Evolutionary conservation across 768 basidiomycete genomes (phyloP), one percentile per base, ranked within the genome.

Genomic region (Saitozyma sp.): DNA sequence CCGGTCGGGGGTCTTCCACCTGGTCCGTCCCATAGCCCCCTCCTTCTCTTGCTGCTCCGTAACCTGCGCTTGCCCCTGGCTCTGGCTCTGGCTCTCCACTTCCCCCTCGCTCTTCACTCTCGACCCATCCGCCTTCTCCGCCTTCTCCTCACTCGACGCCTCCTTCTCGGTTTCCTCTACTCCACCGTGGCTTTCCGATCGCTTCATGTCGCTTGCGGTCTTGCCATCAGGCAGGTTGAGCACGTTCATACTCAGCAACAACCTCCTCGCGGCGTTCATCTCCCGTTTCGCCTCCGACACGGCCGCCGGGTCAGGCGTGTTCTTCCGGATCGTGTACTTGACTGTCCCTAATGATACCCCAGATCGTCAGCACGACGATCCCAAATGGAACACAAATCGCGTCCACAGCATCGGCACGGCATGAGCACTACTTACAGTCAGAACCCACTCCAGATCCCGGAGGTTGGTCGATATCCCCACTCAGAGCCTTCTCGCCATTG

Each of bases 311-410:
- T 65, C 45, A 8, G 55, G 59, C 10, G 61, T 19, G 11, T 17
- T 17, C 11, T 11, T 17, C 45, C 13, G 11, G 10, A 60, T 6
- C 17, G 19, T 80, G 82, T 87, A 92, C 11, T 84, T 82, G 19
- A 87, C 67, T 0, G 82, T 82, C 89, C 89, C 90, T 91, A 65
- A 43, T 20, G 13, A 37, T 54, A 0, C 45, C 41, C 42, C 9
- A 38, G 48, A n/a, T 48, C 16, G 41, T 37, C 40, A 10, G 14
- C 49, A 39, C 29, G 29, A 29, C 29, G 29, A 29, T 29, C 29
- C 29, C 29, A 5, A 29, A 29, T 29, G 5, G 5, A 29, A 29
- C 29, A 5, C 29, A 5, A 29, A 29, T 5, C 29, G 29, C 29
- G 29, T 29, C 29, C 29, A 29, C 29, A 29, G 29, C 29, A 29